Conservation (phyloP, 2,329 filamentous ascomycete species). For the Remersonia thermophila region DNA sequence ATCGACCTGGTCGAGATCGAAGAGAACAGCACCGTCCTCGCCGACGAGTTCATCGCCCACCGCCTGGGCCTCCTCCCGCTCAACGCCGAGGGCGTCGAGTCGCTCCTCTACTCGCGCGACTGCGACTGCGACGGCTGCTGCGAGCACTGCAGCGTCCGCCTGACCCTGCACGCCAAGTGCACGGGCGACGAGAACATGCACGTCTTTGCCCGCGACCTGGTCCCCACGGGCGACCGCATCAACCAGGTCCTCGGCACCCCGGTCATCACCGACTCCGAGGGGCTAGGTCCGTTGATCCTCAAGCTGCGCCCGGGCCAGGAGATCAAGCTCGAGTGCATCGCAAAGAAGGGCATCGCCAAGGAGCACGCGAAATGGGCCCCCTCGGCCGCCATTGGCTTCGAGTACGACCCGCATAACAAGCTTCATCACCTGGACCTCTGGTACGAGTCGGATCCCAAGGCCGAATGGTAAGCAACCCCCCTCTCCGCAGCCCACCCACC, state of each 20-base stretch:
- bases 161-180: conserved; percentile 77
- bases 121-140: conserved; percentile 96
- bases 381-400: conserved; percentile 83
- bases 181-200: conserved; percentile 80
- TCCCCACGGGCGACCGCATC: conserved; percentile 55
- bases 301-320: conserved; percentile 87
- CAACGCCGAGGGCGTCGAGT: conserved; percentile 69
- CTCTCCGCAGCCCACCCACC: too few species aligned
- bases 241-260: conserved; percentile 69
- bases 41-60: conserved; percentile 92
- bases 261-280: conserved; percentile 71
- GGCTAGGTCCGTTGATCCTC: conserved; percentile 71
- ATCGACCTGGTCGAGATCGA: conserved; percentile 92
- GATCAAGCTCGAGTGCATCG: conserved; percentile 78
- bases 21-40: conserved; percentile 85
- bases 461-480: conserved; percentile 61
- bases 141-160: conserved; percentile 75
- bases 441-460: conserved; percentile 74
- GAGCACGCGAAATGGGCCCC: conserved; percentile 98
- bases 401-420: conserved; percentile 97
- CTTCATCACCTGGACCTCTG: conserved; percentile 84
- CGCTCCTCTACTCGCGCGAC: conserved; percentile 78
- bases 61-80: conserved; percentile 84
- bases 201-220: conserved; percentile 82
- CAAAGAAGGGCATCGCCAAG: conserved; percentile 97